Percentiles rank a stretch among this genome's conserved stretches.
phyloP scores from a whole-genome alignment of 2,329 filamentous ascomycete species.

The Sporothrix euskadiensis region DNA sequence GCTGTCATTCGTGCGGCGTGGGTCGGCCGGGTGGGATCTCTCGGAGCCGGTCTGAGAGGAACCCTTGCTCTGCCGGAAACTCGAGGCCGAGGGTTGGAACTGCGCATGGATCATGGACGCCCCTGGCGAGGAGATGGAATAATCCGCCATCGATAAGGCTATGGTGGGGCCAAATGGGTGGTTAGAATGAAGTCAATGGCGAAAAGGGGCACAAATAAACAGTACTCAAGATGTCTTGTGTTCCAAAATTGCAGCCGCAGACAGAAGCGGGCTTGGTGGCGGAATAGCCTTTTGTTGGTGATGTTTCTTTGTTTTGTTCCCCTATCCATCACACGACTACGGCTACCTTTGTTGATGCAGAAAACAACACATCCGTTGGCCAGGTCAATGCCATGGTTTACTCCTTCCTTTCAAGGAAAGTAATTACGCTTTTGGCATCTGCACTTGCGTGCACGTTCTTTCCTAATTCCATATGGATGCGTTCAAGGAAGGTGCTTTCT shows the following conservation, averaged over 20 bases:
- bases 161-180: too few species aligned
- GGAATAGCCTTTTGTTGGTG: neutral
- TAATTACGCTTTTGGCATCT: neutral
- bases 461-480: neutral
- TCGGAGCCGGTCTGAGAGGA: neutral
- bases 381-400: neutral
- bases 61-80: neutral
- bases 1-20: neutral
- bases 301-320: slow-evolving; percentile 13
- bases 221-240: neutral
- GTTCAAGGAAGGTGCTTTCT: slow-evolving; percentile 1
- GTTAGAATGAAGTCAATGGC: too few species aligned
- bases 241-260: neutral
- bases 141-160: neutral
- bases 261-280: too few species aligned
- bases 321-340: neutral
- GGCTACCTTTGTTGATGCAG: neutral
- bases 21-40: neutral
- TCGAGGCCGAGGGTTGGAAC: neutral
- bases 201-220: neutral
- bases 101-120: neutral
- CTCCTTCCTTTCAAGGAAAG: slow-evolving; percentile 9
- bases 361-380: neutral
- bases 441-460: slow-evolving; percentile 6
- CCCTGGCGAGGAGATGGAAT: neutral